Evolutionary conservation across 192 early-diverging fungal genomes (phyloP), one percentile per base, ranked within the genome.

Genomic region (Martensiomyces pterosporus): DNA sequence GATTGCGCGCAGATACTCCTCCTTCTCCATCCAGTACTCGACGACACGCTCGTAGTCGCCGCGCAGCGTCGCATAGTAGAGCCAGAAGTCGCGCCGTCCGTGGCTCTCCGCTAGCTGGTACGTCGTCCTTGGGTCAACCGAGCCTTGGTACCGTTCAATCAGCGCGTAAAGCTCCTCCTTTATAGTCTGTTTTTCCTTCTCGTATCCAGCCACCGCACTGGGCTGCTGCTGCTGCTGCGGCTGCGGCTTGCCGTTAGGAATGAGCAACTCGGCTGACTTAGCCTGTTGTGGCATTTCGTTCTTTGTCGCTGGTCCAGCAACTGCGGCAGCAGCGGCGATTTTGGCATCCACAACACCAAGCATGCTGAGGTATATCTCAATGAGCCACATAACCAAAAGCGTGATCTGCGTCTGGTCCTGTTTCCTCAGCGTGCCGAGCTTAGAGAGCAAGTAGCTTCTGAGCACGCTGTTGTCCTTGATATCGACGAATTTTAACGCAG

Each of bases 31-130:
- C 84, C 88, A 94, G 48, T 93, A 82, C 4, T 79, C 79, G 25
- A 97, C 81, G 24, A 97, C 87, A 2, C 81, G 75, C n/a, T 93
- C 86, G 51, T 86, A 87, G 60, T 99, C 93, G 10, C 87, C 86
- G 42, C 92, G 81, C 35, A 89, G 64, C 9, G 85, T 80, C 7
- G 90, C 86, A 69, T 87, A 95, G 52, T 80, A 85, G 14, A 98
- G 75, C 59, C 91, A 57, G 42, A 92, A 89, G 16, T 84, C 77
- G 6, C 79, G 85, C 9, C 87, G 80, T 8, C 92, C 93, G 71
- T 99, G 93, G 41, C 85, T 89, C 9, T 80, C 77, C 24, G 96
- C 82, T 2, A 99, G 73, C 43, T 83, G 84, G 49, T 91, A 94
- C 0, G 82, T 79, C 1, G 91, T 93, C 18, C 57, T 62, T 12